These are phyloP conservation scores for Passalora sequoiae DNA, from an alignment of 2,329 filamentous ascomycete species.

Conservation along the genomic window DNA sequence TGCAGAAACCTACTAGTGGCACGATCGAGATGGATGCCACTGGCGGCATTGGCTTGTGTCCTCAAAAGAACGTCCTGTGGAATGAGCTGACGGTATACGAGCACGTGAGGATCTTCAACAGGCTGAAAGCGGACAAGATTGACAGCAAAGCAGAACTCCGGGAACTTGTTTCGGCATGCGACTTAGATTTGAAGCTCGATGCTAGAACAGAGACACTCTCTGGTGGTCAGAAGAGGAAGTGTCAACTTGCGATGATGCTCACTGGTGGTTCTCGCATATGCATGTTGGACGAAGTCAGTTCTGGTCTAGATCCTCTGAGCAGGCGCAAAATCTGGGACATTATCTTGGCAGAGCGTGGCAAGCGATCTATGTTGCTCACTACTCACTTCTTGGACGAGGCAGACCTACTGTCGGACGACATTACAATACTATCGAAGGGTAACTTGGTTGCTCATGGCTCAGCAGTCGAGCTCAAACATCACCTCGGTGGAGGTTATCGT, in stretches of 20 bases:
- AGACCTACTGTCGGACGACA: conserved; percentile 81
- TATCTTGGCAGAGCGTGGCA: conserved; percentile 73
- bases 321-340: conserved; percentile 93
- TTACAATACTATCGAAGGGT: conserved; percentile 81
- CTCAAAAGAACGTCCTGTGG: conserved; percentile 90
- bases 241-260: conserved; percentile 92
- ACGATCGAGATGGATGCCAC: conserved; percentile 69
- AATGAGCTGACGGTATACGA: conserved; percentile 78
- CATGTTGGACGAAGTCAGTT: conserved; percentile 86
- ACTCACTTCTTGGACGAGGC: conserved; percentile 95
- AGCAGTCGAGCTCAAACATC: conserved; percentile 78
- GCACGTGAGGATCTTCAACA: conserved; percentile 76
- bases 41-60: conserved; percentile 76
- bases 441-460: conserved; percentile 76
- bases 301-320: conserved; percentile 79
- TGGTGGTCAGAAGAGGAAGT: conserved; percentile 85
- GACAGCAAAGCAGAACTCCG: conserved; percentile 57
- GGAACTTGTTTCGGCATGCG: conserved; percentile 63
- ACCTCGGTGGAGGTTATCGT: conserved; percentile 76
- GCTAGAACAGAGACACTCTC: conserved; percentile 73
- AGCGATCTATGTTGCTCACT: conserved; percentile 77
- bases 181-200: conserved; percentile 67
- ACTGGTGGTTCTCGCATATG: conserved; percentile 83
- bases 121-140: conserved; percentile 62
- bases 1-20: conserved; percentile 69